These are phyloP conservation scores for Pachyrhizus erosus DNA, from an alignment of 306 rosid genomes.

Conservation along the genomic window DNA sequence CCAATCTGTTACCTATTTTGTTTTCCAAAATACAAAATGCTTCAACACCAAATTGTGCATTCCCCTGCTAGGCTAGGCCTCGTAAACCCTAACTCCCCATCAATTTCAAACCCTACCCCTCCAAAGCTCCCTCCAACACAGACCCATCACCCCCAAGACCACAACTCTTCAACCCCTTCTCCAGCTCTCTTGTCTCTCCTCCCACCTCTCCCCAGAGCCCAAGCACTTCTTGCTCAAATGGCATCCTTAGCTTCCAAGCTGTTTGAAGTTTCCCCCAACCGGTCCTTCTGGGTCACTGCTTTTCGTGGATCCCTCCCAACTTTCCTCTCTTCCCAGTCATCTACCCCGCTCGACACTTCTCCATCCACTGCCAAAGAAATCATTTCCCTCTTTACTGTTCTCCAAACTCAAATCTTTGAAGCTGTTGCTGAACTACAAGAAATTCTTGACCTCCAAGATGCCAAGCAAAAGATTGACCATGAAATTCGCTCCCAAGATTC, in stretches of 20 bases:
- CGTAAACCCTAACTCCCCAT: conserved; percentile 78
- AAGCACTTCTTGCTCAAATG: conserved; percentile 87
- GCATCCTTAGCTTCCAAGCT: conserved; percentile 76
- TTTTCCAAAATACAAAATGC: conserved; percentile 50
- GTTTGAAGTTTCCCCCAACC: conserved; percentile 79
- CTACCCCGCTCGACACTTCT: conserved; percentile 54
- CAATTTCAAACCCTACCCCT: conserved; percentile 75
- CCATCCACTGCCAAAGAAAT: conserved; percentile 78
- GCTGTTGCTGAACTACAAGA: conserved; percentile 94
- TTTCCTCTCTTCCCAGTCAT: conserved; percentile 70
- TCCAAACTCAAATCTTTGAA: conserved; percentile 86
- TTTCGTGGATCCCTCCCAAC: conserved; percentile 83
- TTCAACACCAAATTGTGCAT: conserved; percentile 80
- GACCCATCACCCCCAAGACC: conserved; percentile 51
- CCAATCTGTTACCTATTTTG: neutral
- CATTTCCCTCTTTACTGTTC: conserved; percentile 62
- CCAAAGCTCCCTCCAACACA: conserved; percentile 70
- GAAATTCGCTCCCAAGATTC: conserved; percentile 71
- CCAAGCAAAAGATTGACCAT: conserved; percentile 70
- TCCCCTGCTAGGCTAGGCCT: conserved; percentile 93
- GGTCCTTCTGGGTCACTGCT: conserved; percentile 71
- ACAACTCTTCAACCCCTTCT: conserved; percentile 40
- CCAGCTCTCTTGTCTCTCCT: conserved; percentile 79
- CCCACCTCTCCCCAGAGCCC: conserved; percentile 90
- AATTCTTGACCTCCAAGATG: conserved; percentile 83